Evolutionary conservation across 495 filamentous ascomycete genomes (phyloP).

Genomic region (Aspergillus panamensis): DNA sequence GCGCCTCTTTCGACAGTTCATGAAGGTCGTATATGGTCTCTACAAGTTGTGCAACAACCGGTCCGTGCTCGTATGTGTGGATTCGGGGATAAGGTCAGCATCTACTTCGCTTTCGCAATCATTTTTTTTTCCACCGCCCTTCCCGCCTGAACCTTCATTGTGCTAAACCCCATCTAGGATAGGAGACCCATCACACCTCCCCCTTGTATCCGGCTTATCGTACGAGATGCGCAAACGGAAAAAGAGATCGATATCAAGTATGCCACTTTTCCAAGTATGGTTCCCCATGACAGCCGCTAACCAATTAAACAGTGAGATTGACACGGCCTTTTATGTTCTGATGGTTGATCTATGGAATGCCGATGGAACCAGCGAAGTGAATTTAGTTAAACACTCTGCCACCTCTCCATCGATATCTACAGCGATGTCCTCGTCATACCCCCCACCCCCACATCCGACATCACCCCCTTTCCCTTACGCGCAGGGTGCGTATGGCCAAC

Average conservation of each 20-base stretch:
- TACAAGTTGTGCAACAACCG: constrained; percentile 89
- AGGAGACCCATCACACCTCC: constrained; percentile 94
- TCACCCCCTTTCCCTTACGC: constrained; percentile 38
- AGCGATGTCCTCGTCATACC: constrained; percentile 74
- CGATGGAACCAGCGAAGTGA: constrained; percentile 83
- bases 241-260: constrained; percentile 90
- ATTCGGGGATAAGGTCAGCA: constrained; percentile 88
- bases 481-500: constrained; percentile 38
- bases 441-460: constrained; percentile 51
- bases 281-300: constrained; percentile 11
- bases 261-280: constrained; percentile 20
- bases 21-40: constrained; percentile 55
- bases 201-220: constrained; percentile 81
- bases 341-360: constrained; percentile 91
- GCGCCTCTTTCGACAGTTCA: constrained; percentile 38
- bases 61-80: constrained; percentile 96
- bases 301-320: constrained; percentile 55
- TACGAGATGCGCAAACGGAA: constrained; percentile 73
- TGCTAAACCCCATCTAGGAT: constrained; percentile 55
- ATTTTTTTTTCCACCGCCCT: not conserved
- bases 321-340: constrained; percentile 86
- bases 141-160: not conserved
- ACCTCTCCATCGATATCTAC: constrained; percentile 86
- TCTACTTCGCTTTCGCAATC: not conserved
- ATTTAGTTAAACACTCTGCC: constrained; percentile 84